A percentile compares a stretch with the other conserved stretches of the same genome.
Evolutionary conservation across 75 land plant genomes (phyloP).

Genomic region (Pinus tabuliformis): DNA sequence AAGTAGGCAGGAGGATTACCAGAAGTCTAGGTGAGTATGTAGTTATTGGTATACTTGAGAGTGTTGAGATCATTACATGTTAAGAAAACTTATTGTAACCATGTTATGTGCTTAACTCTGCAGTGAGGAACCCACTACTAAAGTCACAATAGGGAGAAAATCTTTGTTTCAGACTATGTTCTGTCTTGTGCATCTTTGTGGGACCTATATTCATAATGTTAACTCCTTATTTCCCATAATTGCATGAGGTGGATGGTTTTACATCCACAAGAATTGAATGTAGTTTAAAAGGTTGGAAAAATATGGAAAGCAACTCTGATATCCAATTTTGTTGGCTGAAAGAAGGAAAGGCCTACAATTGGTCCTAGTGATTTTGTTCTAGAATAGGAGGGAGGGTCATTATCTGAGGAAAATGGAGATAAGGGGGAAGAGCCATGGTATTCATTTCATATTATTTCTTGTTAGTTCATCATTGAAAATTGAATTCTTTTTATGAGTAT

Average conservation of each 20-base stretch:
- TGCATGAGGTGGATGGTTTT: constrained; percentile 83
- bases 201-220: background rate
- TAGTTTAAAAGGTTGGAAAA: constrained; percentile 49
- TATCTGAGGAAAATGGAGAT: constrained; percentile 4
- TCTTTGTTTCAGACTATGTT: too few relatives aligned
- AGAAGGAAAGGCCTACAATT: constrained; percentile 73
- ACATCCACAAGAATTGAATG: constrained; percentile 55
- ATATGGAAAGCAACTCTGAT: constrained; percentile 61
- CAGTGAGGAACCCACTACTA: too few relatives aligned
- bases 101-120: too few relatives aligned
- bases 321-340: constrained; percentile 79
- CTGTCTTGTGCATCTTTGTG: background rate
- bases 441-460: background rate
- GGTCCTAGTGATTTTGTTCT: constrained; percentile 68
- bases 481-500: background rate
- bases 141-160: too few relatives aligned
- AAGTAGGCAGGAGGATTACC: too few relatives aligned
- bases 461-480: background rate
- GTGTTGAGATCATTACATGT: too few relatives aligned
- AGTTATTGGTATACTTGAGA: too few relatives aligned
- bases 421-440: background rate
- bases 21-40: too few relatives aligned
- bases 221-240: background rate
- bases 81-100: too few relatives aligned
- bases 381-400: background rate